Evolutionary conservation across 2,329 filamentous ascomycete genomes (phyloP).

Genomic region (Nigrospora sphaerica): DNA sequence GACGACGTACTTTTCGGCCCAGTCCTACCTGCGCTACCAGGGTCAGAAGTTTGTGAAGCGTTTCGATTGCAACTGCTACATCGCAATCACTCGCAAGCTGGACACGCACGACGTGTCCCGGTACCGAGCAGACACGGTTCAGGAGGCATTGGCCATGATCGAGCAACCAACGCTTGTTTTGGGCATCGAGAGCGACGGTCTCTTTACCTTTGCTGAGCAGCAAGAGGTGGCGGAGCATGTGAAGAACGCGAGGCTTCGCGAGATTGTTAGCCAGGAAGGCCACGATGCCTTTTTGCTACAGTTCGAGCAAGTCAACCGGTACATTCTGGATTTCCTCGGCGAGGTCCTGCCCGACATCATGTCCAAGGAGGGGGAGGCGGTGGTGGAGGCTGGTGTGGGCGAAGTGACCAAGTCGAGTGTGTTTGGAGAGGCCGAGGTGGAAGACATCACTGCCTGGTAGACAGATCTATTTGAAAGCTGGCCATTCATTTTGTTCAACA

Average conservation of each 20-base stretch:
- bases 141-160: constrained; percentile 72
- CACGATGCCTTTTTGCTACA: constrained; percentile 95
- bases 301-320: constrained; percentile 92
- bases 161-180: constrained; percentile 85
- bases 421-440: constrained; percentile 92
- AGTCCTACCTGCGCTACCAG: constrained; percentile 96
- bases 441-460: constrained; percentile 93
- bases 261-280: constrained; percentile 89
- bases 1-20: constrained; percentile 93
- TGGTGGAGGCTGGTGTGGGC: constrained; percentile 42
- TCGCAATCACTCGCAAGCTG: constrained; percentile 94
- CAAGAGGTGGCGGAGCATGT: constrained; percentile 82
- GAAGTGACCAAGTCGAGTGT: constrained; percentile 78
- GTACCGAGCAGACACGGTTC: constrained; percentile 59
- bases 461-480: neutral
- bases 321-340: constrained; percentile 77
- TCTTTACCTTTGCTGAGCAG: constrained; percentile 97
- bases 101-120: constrained; percentile 95
- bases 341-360: constrained; percentile 86
- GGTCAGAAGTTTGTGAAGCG: constrained; percentile 93
- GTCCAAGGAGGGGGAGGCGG: constrained; percentile 44
- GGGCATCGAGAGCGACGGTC: constrained; percentile 89
- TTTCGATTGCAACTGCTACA: constrained; percentile 98
- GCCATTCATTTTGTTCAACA: no score
- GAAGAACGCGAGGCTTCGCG: constrained; percentile 68